Percentiles rank a stretch among this genome's conserved stretches.
Evolutionary conservation across 495 filamentous ascomycete genomes (phyloP).

Genomic region (Talaromyces stipitatus): DNA sequence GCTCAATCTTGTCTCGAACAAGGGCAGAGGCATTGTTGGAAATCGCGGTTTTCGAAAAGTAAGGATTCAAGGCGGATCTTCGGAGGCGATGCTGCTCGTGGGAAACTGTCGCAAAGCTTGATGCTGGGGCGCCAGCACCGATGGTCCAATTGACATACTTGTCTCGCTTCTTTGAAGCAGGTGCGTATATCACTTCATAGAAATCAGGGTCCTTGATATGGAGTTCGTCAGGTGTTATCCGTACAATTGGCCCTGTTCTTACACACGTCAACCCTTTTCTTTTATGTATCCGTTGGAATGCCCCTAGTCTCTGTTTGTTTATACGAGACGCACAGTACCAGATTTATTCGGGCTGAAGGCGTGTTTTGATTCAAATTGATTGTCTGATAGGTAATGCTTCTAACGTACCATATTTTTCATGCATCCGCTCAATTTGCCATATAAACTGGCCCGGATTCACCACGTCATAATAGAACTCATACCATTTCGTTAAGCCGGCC

Average conservation of each 20-base stretch:
- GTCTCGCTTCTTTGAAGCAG: constrained; percentile 19
- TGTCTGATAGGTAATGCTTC: neutral
- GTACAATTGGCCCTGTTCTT: constrained; percentile 23
- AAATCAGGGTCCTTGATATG: constrained; percentile 27
- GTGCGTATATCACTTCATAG: constrained; percentile 22
- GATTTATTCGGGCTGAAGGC: no score
- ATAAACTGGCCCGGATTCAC: constrained; percentile 16
- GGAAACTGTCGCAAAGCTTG: constrained; percentile 21
- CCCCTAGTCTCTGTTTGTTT: no score
- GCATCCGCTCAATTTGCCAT: constrained; percentile 26
- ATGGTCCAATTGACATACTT: constrained; percentile 8
- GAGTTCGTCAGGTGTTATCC: constrained; percentile 22
- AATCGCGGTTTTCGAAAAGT: constrained; percentile 35
- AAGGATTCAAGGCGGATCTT: constrained; percentile 27
- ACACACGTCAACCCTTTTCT: neutral
- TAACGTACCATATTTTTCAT: constrained; percentile 25
- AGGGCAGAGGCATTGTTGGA: constrained; percentile 21
- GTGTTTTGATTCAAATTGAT: no score
- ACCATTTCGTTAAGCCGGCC: constrained; percentile 27
- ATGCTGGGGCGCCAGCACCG: constrained; percentile 6
- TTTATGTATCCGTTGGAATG: no score
- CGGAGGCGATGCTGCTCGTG: constrained; percentile 35
- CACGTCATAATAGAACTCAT: constrained; percentile 7
- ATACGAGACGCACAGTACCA: no score
- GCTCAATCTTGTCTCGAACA: constrained; percentile 26